Evolutionary conservation across 2,329 filamentous ascomycete genomes (phyloP), one percentile per base, ranked within the genome.

Genomic region (Cryphonectria carpinicola): DNA sequence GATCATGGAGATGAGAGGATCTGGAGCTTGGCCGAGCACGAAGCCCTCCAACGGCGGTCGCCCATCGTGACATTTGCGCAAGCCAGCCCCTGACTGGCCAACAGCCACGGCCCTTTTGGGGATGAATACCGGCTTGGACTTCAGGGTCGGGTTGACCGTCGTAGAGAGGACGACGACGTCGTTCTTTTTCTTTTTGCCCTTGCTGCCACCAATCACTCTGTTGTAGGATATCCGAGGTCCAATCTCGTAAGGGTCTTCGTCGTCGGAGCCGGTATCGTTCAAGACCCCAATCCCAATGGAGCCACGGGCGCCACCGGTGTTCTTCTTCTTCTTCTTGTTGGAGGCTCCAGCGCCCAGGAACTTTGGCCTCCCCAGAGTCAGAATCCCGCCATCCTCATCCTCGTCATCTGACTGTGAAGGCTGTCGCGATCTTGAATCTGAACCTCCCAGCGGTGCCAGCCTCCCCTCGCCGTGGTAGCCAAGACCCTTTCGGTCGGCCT

Each of bases 221-320:
- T 93, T 97, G 80, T 97, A 97, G 17, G 91, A 93, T 78, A 98
- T 97, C 74, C 90, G 92, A 0, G 96, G 96, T 0, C 95, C 95
- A 67, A 98, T 91, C 70, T 95, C 93, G 78, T 97, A 98, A 0
- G 94, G 93, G 76, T 98, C 95, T 76, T 98, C 96, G 62, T 98
- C 95, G 75, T 98, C 96, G 5, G 95, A 98, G 14, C 94, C 95
- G 28, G 91, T 96, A 75, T 98, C 95, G 76, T 98, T 98, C 62
- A 98, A 82, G 1, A 98, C 86, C 0, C 95, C 95, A 19, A 97
- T 91, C 0, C 95, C 95, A 74, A 98, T 93, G 0, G 92, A 93
- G 3, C 92, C 89, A 67, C 86, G 86, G 1, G 76, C 78, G 71
- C 78, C 82, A 70, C 84, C 83, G 76, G 79, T 81, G 76, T 90